Percentiles rank a stretch among this genome's conserved stretches.
Conservation (phyloP, 2,329 filamentous ascomycete genomes). For the Fusarium transvaalense region DNA sequence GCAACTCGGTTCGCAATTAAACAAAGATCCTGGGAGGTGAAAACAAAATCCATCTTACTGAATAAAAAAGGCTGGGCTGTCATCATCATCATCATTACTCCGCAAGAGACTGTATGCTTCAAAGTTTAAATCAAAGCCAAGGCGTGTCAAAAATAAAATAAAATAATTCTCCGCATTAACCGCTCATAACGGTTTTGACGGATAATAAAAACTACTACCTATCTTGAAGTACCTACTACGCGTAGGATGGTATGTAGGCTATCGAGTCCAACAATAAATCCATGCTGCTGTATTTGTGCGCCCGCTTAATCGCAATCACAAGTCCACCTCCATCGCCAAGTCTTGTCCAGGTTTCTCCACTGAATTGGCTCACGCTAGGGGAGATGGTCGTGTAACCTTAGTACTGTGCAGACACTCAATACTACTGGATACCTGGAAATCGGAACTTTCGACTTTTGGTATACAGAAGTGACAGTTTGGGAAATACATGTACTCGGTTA, state of each 20-base stretch:
- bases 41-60: not conserved
- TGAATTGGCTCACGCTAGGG: conserved; percentile 12
- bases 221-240: too few species aligned
- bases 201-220: not conserved
- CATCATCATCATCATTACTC: conserved; percentile 6
- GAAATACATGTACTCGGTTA: not conserved
- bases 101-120: not conserved
- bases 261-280: not conserved
- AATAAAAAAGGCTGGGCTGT: conserved; percentile 10
- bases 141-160: not conserved
- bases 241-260: too few species aligned
- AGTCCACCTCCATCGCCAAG: conserved; percentile 4
- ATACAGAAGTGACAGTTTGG: not conserved
- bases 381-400: conserved; percentile 1
- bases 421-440: not conserved
- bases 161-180: not conserved
- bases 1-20: not conserved
- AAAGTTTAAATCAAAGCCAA: not conserved
- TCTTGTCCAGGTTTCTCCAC: conserved; percentile 9
- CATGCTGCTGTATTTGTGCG: not conserved
- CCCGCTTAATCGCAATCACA: conserved; percentile 4
- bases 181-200: not conserved
- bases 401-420: not conserved
- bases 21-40: not conserved
- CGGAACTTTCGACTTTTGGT: not conserved